A percentile compares a stretch with the other conserved stretches of the same genome.
These are phyloP conservation scores for Gonium pectorale DNA, from an alignment of 139 green algal species.

Conservation along the genomic window DNA sequence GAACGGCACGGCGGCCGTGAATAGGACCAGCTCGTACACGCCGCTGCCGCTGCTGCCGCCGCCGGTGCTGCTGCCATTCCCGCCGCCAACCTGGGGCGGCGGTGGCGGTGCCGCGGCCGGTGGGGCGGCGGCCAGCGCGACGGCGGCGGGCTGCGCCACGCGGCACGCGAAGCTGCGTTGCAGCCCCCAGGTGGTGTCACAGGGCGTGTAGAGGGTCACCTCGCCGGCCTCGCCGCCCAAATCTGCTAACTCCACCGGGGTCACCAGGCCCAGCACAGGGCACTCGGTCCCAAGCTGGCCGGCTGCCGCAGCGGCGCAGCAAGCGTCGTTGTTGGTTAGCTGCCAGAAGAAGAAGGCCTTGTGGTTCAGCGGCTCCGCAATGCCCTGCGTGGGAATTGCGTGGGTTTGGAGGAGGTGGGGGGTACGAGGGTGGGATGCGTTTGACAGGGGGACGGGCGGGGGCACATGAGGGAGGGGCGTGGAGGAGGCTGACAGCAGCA, in stretches of 20 bases:
- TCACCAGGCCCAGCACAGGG: neutral
- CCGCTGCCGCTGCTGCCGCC: no score
- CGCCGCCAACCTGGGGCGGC: neutral
- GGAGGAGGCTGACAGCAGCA: no score
- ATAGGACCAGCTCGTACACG: constrained; percentile 31
- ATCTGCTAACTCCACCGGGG: neutral
- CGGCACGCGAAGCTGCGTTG: constrained; percentile 10
- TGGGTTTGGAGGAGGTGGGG: neutral
- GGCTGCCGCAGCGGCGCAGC: neutral
- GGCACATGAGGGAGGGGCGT: no score
- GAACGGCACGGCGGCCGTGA: neutral
- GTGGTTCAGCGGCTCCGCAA: constrained; percentile 11
- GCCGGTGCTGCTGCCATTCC: neutral
- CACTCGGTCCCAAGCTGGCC: neutral
- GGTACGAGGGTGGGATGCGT: neutral
- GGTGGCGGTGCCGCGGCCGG: no score
- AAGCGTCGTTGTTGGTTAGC: neutral
- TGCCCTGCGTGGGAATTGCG: neutral
- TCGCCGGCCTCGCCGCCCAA: neutral
- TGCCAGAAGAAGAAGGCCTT: constrained; percentile 34
- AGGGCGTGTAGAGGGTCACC: neutral
- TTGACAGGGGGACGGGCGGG: neutral
- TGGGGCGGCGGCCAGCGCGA: no score
- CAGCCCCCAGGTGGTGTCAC: constrained; percentile 15
- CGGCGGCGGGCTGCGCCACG: neutral